Evolutionary conservation across 208 protist species (phyloP), one percentile per base, ranked within the genome.

Genomic region (Leishmania lainsoni): DNA sequence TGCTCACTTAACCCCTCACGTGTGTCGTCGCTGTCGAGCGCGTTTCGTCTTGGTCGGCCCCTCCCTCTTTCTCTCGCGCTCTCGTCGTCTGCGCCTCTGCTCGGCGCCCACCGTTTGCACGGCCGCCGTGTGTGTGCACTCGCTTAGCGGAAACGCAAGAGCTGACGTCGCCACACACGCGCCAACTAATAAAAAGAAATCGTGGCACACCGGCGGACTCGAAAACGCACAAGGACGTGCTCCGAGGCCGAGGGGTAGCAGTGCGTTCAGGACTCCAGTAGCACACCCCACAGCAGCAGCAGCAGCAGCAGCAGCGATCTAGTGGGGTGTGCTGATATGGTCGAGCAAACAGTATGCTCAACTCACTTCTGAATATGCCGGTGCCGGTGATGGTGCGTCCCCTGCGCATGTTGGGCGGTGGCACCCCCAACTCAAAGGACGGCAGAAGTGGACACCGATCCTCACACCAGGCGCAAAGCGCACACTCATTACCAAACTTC

Each of bases 381-480:
- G 77, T 76, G 63, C 82, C 77, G 58, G 71, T 69, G 73, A 81
- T 73, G 35, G 61, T 70, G 63, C 77, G 77, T 2, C 77, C 73
- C 8, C 68, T 85, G 39, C 76, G 63, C 77, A 69, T 85, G 77
- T 42, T 78, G 29, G 77, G 82, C 26, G 82, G 82, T 0, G 82
- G 82, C 35, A 75, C 22, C 35, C 20, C 71, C 65, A 69, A 54
- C 51, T 85, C 77, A 22, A 71, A 80, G 45, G 66, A 65, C n/a
- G 39, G 69, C 26, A 26, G 32, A 20, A 8, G 35, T 17, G 42
- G 51, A 26, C n/a, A 42, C 77, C 8, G 20, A 78, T 5, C 29
- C 48, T 52, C 75, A 65, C 45, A 59, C 52, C 65, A 8, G 9
- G 10, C 59, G 35, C 52, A 71, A 45, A 6, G 2, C 1, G 5